Conservation (phyloP, 257 asterid genomes). For the Nemophila menziesii region DNA sequence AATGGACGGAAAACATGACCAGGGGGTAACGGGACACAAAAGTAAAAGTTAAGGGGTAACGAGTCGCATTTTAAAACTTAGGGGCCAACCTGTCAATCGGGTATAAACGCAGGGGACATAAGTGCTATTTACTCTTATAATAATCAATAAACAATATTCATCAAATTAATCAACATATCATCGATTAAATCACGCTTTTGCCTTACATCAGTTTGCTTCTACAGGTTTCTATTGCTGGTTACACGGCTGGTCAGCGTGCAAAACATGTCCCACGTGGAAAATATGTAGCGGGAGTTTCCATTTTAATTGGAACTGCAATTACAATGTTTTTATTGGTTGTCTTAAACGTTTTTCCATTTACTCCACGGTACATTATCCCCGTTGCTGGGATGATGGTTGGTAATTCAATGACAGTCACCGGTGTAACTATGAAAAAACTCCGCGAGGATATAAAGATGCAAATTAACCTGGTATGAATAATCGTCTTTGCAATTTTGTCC, state of each 20-base stretch:
- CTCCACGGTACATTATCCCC: conserved; percentile 79
- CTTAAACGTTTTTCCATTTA: conserved; percentile 69
- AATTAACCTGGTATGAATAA: conserved; percentile 43
- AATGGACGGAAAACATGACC: no score
- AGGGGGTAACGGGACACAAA: no score
- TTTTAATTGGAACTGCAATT: conserved; percentile 55
- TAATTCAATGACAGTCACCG: conserved; percentile 88
- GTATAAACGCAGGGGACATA: no score
- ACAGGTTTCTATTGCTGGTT: conserved; percentile 70
- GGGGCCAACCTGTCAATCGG: no score
- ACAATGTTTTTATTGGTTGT: conserved; percentile 52
- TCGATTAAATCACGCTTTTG: no score
- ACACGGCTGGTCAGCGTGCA: conserved; percentile 90
- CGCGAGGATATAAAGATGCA: conserved; percentile 88
- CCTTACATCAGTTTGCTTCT: not conserved
- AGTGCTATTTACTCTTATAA: no score
- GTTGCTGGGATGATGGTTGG: conserved; percentile 97
- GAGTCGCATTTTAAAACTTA: no score
- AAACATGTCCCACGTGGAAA: conserved; percentile 80
- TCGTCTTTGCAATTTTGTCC: not conserved
- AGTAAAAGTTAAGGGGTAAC: no score
- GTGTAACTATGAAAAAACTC: conserved; percentile 83
- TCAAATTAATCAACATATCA: no score
- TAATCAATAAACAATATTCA: no score
- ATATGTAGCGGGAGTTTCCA: conserved; percentile 71